Percentiles rank a stretch among this genome's conserved stretches.
Conservation (phyloP, 1,284 basidiomycete species). For the Heliocybe sulcata region DNA sequence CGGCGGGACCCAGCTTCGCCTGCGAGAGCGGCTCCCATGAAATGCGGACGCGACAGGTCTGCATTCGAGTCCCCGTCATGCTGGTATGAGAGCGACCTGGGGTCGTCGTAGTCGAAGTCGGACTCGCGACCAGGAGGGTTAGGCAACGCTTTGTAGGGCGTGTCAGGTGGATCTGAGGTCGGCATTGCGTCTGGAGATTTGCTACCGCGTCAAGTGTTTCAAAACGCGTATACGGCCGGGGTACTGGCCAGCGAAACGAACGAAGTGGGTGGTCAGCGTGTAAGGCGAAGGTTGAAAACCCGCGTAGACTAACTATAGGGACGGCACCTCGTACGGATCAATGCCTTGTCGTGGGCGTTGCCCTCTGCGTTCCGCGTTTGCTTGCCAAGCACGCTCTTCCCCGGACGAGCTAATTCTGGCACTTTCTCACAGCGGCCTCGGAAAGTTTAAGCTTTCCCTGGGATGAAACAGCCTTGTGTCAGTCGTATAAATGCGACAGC, state of each 20-base stretch:
- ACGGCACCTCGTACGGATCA: not conserved
- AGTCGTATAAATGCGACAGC: no score
- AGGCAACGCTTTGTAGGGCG: not conserved
- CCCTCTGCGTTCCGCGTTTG: not conserved
- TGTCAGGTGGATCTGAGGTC: not conserved
- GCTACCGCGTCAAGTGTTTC: not conserved
- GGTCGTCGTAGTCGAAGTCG: not conserved
- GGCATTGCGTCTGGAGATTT: not conserved
- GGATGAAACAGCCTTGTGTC: no score
- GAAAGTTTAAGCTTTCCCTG: no score
- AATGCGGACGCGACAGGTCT: conserved; percentile 18
- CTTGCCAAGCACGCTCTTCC: not conserved
- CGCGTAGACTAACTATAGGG: not conserved
- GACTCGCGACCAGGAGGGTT: not conserved
- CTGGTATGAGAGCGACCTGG: not conserved
- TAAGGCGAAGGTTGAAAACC: not conserved
- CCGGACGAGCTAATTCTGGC: not conserved
- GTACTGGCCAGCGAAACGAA: not conserved
- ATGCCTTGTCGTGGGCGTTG: not conserved
- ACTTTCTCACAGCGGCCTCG: not conserved
- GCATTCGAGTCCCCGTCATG: not conserved
- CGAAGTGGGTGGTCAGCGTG: not conserved
- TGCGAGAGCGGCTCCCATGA: conserved; percentile 21
- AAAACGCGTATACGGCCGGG: not conserved
- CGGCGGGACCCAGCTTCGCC: conserved; percentile 21